Evolutionary conservation across 768 basidiomycete species (phyloP).

Genomic region (Suillus paluster): DNA sequence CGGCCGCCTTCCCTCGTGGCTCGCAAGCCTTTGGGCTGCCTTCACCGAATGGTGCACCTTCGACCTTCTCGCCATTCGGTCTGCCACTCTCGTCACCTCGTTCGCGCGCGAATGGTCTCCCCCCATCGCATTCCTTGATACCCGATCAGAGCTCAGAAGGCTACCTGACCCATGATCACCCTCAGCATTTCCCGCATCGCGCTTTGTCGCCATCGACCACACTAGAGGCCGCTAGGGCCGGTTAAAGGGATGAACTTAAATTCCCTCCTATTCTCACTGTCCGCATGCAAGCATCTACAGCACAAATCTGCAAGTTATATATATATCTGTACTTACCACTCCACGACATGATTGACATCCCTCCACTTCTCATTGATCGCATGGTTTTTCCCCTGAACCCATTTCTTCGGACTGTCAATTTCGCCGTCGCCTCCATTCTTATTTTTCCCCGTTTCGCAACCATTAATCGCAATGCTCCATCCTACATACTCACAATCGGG

Average conservation of each 20-base stretch:
- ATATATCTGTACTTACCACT: conserved; percentile 44
- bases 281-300: conserved; percentile 45
- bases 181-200: conserved; percentile 44
- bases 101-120: conserved; percentile 30
- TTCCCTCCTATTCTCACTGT: conserved; percentile 41
- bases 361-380: conserved; percentile 34
- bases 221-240: conserved; percentile 44
- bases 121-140: conserved; percentile 39
- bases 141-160: conserved; percentile 40
- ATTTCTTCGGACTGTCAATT: conserved; percentile 18
- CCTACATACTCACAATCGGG: conserved; percentile 18
- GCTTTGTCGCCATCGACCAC: conserved; percentile 43
- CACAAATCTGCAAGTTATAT: conserved; percentile 45
- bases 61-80: conserved; percentile 36
- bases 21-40: conserved; percentile 37
- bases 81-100: conserved; percentile 36
- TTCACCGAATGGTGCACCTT: conserved; percentile 24
- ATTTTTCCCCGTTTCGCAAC: conserved; percentile 30
- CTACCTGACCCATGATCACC: conserved; percentile 36
- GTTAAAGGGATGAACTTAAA: conserved; percentile 44
- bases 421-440: conserved; percentile 30
- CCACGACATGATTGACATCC: conserved; percentile 39
- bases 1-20: conserved; percentile 31
- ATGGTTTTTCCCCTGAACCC: conserved; percentile 26
- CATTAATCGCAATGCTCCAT: conserved; percentile 34